These are phyloP conservation scores for Clohesyomyces aquaticus DNA, from an alignment of 495 filamentous ascomycete genomes.

Conservation along the genomic window DNA sequence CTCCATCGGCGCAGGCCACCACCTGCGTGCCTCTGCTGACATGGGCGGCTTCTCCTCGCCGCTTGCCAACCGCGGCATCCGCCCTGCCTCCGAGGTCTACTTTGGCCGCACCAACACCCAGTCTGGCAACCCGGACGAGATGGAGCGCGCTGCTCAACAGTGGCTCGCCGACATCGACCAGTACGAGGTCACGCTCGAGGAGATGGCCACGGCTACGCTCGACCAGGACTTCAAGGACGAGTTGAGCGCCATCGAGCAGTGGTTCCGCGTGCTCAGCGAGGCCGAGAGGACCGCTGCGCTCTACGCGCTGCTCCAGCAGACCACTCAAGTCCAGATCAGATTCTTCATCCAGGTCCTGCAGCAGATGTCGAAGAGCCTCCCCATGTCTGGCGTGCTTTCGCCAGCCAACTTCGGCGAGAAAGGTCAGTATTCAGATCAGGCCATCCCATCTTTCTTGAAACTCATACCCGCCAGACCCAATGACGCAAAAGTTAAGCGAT, in stretches of 20 bases:
- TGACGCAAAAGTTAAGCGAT: slow-evolving; percentile 94
- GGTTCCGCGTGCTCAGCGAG: slow-evolving; percentile 97
- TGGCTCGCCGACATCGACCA: slow-evolving; percentile 99
- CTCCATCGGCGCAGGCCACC: slow-evolving; percentile 76
- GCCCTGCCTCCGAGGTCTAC: slow-evolving; percentile 91
- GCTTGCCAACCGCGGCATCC: slow-evolving; percentile 75
- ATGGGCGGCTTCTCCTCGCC: slow-evolving; percentile 85
- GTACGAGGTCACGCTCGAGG: slow-evolving; percentile 94
- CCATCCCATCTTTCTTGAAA: neutral
- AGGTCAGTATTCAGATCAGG: slow-evolving; percentile 57
- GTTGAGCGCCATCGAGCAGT: slow-evolving; percentile 97
- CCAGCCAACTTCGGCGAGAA: slow-evolving; percentile 95
- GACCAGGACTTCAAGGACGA: slow-evolving; percentile 99
- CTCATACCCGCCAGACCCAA: slow-evolving; percentile 70
- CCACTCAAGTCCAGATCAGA: slow-evolving; percentile 96
- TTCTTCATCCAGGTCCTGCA: slow-evolving; percentile 99
- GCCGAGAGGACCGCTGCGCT: slow-evolving; percentile 93
- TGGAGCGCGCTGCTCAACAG: slow-evolving; percentile 93
- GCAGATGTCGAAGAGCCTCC: slow-evolving; percentile 97
- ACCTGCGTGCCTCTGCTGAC: slow-evolving; percentile 92
- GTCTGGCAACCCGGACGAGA: slow-evolving; percentile 75
- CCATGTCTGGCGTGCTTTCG: slow-evolving; percentile 94
- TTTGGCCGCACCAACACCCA: slow-evolving; percentile 72
- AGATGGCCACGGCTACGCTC: slow-evolving; percentile 96
- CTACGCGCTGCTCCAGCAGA: slow-evolving; percentile 95